Evolutionary conservation across 2,329 filamentous ascomycete species (phyloP).

Genomic region (Penicillium oxalicum): DNA sequence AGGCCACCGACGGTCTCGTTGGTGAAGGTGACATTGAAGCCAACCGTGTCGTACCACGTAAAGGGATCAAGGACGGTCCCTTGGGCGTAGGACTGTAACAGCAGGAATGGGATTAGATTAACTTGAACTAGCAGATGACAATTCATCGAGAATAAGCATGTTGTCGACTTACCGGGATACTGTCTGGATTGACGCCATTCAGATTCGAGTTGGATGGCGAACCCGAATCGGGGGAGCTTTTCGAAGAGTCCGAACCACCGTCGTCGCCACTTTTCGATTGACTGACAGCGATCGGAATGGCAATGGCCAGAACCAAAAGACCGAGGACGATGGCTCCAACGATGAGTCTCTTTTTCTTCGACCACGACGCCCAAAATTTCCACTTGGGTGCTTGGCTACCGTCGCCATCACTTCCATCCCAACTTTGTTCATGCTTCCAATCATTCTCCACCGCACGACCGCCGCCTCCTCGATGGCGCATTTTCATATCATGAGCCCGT

Average conservation of each 20-base stretch:
- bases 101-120: background rate
- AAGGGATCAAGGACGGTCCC: constrained; percentile 82
- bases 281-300: constrained; percentile 62
- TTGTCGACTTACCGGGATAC: constrained; percentile 49
- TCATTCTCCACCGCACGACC: constrained; percentile 39
- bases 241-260: constrained; percentile 16
- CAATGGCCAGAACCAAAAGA: constrained; percentile 56
- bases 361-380: constrained; percentile 28
- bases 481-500: constrained; percentile 43
- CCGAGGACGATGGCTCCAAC: constrained; percentile 50
- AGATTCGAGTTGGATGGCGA: constrained; percentile 43
- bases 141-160: too few relatives aligned
- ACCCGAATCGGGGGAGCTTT: constrained; percentile 21
- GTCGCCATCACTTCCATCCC: constrained; percentile 26
- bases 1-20: constrained; percentile 75
- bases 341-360: constrained; percentile 41
- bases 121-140: constrained; percentile 4
- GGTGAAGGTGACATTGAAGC: constrained; percentile 94
- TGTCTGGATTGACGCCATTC: constrained; percentile 48
- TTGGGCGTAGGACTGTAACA: constrained; percentile 49
- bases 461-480: constrained; percentile 37
- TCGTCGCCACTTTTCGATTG: constrained; percentile 56
- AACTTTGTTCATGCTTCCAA: constrained; percentile 45
- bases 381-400: constrained; percentile 26
- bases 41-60: constrained; percentile 80